These are phyloP conservation scores for Vanrija sp. DNA, from an alignment of 1,284 basidiomycete species.

Conservation along the genomic window DNA sequence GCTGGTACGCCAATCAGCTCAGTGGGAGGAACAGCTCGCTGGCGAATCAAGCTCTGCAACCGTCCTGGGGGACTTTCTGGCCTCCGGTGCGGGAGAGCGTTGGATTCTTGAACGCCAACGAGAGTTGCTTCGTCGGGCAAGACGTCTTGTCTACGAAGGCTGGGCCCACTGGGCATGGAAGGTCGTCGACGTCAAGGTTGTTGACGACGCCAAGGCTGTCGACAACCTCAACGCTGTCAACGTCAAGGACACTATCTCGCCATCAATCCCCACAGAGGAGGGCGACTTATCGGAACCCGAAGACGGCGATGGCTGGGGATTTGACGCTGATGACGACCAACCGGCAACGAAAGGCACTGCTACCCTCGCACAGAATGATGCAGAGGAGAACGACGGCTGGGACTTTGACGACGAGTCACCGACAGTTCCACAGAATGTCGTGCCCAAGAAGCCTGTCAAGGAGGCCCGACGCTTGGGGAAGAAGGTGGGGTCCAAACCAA, in stretches of 20 bases:
- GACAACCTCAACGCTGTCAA: too few relatives aligned
- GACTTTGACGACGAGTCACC: conserved; percentile 44
- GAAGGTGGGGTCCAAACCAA: background rate
- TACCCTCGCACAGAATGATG: background rate
- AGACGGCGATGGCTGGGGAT: conserved; percentile 29
- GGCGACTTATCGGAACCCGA: background rate
- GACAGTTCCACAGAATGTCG: background rate
- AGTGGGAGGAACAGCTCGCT: conserved; percentile 58
- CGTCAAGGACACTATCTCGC: too few relatives aligned
- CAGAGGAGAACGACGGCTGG: conserved; percentile 41
- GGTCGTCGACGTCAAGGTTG: too few relatives aligned
- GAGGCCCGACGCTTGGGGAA: conserved; percentile 21
- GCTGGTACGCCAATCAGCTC: conserved; percentile 56
- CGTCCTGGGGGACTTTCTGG: conserved; percentile 39
- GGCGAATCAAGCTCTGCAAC: background rate
- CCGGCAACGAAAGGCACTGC: background rate
- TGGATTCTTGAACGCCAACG: conserved; percentile 25
- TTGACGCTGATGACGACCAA: conserved; percentile 15
- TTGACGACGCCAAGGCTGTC: too few relatives aligned
- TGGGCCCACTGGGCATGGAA: conserved; percentile 1
- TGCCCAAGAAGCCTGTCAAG: conserved; percentile 11
- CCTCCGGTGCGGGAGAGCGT: conserved; percentile 51
- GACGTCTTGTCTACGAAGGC: background rate
- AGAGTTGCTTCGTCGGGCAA: background rate
- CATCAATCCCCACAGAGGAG: too few relatives aligned